Conservation (phyloP, 139 green algal species). For the Micractinium conductrix region DNA sequence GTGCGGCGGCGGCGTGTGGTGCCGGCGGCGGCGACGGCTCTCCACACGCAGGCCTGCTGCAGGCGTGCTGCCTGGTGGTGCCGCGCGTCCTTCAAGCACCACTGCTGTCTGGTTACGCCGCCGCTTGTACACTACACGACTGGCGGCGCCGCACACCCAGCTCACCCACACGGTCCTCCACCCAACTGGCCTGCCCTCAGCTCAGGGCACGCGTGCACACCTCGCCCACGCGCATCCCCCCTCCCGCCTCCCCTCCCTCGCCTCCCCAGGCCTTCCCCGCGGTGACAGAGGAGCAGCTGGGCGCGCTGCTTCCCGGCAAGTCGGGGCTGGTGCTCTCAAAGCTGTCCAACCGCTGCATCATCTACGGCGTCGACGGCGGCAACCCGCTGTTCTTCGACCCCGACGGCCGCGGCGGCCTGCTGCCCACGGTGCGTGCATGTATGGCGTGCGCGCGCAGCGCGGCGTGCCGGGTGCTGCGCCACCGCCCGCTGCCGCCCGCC, state of each 20-base stretch:
- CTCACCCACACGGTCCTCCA: background rate
- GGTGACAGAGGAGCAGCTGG: conserved; percentile 31
- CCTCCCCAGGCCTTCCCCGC: conserved; percentile 9
- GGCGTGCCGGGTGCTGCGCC: background rate
- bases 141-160: background rate
- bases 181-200: background rate
- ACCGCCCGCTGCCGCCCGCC: too few species aligned
- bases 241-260: too few species aligned
- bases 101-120: background rate
- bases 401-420: conserved; percentile 30
- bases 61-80: too few species aligned
- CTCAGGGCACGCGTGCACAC: background rate
- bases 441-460: too few species aligned
- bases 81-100: too few species aligned
- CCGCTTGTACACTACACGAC: too few species aligned
- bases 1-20: too few species aligned
- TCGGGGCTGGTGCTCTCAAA: conserved; percentile 22
- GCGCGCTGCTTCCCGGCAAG: conserved; percentile 38
- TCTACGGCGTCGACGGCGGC: conserved; percentile 39
- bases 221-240: background rate
- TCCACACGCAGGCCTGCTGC: too few species aligned
- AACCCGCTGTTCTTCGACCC: conserved; percentile 52
- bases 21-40: too few species aligned
- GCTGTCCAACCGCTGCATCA: conserved; percentile 33
- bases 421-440: conserved; percentile 42